Evolutionary conservation across 2,329 filamentous ascomycete species (phyloP).

Genomic region (Sporothrix globosa): DNA sequence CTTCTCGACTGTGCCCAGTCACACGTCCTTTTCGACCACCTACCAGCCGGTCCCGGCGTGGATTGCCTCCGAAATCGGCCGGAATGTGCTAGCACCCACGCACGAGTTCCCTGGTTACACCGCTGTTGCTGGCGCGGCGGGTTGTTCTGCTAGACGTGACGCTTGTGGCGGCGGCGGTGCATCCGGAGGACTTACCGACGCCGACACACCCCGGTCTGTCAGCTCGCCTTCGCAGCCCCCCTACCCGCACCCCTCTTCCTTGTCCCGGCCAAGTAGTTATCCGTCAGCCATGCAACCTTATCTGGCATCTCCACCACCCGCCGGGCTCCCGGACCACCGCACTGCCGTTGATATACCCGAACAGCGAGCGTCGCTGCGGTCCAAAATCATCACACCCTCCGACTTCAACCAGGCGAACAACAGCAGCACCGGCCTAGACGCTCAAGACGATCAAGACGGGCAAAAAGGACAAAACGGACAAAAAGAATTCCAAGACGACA

Average conservation of each 20-base stretch:
- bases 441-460: neutral
- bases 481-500: neutral
- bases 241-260: constrained; percentile 8
- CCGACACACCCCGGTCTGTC: constrained; percentile 2
- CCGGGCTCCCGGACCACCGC: neutral
- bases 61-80: constrained; percentile 24
- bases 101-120: neutral
- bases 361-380: constrained; percentile 6
- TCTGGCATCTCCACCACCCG: neutral
- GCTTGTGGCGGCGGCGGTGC: neutral
- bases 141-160: neutral
- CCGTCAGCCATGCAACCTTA: neutral
- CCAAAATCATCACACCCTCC: constrained; percentile 17
- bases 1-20: constrained; percentile 28
- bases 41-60: constrained; percentile 22
- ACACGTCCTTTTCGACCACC: constrained; percentile 18
- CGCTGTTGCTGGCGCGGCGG: constrained; percentile 21
- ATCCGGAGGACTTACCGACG: neutral
- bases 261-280: neutral
- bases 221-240: constrained; percentile 1
- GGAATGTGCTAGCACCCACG: constrained; percentile 26
- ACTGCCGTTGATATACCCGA: neutral
- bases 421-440: neutral
- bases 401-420: neutral
- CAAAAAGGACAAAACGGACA: no score